These are phyloP conservation scores for Tricharina praecox DNA, from an alignment of 495 filamentous ascomycete genomes.

Conservation along the genomic window DNA sequence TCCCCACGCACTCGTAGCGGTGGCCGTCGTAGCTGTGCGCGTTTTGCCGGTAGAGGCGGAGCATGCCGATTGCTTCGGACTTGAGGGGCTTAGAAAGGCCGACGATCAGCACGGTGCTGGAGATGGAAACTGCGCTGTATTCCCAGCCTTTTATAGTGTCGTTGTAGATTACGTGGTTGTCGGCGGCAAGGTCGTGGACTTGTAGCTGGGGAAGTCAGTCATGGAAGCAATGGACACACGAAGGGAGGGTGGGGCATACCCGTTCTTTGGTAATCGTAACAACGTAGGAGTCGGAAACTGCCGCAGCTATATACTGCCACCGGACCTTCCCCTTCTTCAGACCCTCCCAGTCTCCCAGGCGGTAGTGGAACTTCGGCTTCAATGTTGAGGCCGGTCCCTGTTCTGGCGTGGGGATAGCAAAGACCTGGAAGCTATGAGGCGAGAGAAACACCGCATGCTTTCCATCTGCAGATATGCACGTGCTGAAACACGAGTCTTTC, in stretches of 20 bases:
- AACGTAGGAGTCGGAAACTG: conserved; percentile 22
- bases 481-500: conserved; percentile 24
- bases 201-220: conserved; percentile 14
- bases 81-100: conserved; percentile 20
- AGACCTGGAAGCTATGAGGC: conserved; percentile 22
- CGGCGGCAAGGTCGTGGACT: conserved; percentile 23
- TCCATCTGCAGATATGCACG: conserved; percentile 18
- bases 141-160: conserved; percentile 24
- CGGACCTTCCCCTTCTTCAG: conserved; percentile 22
- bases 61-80: conserved; percentile 20
- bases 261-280: conserved; percentile 21
- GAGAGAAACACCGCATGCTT: conserved; percentile 21
- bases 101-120: conserved; percentile 18
- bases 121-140: conserved; percentile 18
- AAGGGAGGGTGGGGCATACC: conserved; percentile 9
- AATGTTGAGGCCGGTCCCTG: conserved; percentile 9
- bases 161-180: conserved; percentile 20
- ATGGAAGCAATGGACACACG: not conserved
- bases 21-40: conserved; percentile 14
- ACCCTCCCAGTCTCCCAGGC: conserved; percentile 14
- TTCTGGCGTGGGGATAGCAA: conserved; percentile 13
- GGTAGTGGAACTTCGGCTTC: conserved; percentile 15
- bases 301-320: conserved; percentile 20
- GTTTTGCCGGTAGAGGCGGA: conserved; percentile 23
- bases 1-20: conserved; percentile 15